These are phyloP conservation scores for Cladosporium sp. DNA, from an alignment of 2,329 filamentous ascomycete genomes.

Conservation along the genomic window DNA sequence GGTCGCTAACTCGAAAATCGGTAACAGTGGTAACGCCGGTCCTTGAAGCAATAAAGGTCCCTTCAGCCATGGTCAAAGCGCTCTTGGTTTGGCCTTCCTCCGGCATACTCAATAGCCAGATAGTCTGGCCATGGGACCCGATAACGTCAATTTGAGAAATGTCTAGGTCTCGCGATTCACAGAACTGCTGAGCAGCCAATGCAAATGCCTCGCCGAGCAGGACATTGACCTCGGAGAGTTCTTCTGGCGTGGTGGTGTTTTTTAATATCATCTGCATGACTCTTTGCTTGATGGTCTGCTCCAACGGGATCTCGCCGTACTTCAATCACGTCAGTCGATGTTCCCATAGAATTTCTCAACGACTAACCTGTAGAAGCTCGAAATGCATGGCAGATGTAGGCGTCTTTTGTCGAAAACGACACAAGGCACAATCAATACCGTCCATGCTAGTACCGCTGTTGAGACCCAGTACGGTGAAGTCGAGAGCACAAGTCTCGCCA, in stretches of 20 bases:
- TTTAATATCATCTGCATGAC: constrained; percentile 56
- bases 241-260: constrained; percentile 50
- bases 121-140: constrained; percentile 57
- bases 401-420: constrained; percentile 51
- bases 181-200: constrained; percentile 49
- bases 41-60: constrained; percentile 49
- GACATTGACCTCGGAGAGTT: constrained; percentile 55
- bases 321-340: constrained; percentile 26
- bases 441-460: constrained; percentile 55
- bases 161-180: constrained; percentile 40
- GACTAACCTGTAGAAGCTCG: constrained; percentile 40
- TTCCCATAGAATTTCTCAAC: background rate
- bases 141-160: constrained; percentile 50
- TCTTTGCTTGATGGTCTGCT: constrained; percentile 51
- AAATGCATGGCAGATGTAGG: constrained; percentile 53
- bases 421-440: constrained; percentile 56
- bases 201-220: constrained; percentile 56
- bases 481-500: constrained; percentile 31
- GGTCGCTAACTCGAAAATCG: constrained; percentile 55
- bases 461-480: constrained; percentile 52
- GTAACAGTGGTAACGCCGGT: constrained; percentile 58
- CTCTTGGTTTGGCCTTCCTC: constrained; percentile 43
- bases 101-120: constrained; percentile 54
- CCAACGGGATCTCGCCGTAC: constrained; percentile 54
- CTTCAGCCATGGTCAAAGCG: constrained; percentile 56